A percentile compares a stretch with the other conserved stretches of the same genome.
Evolutionary conservation across 2,329 filamentous ascomycete species (phyloP).

Genomic region (Aspergillus caelatus): DNA sequence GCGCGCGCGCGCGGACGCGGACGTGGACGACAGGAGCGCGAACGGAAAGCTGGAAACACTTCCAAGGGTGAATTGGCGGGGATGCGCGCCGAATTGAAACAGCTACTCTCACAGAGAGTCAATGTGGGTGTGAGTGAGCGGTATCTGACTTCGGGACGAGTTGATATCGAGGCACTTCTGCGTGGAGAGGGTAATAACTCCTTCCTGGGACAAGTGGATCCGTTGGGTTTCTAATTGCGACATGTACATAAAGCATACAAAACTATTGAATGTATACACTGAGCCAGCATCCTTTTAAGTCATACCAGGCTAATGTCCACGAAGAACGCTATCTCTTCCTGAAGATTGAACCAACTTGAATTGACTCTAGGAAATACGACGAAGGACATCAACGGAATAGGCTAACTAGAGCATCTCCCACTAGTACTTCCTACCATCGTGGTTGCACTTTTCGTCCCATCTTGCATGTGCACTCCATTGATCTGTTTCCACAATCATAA

Average conservation of each 20-base stretch:
- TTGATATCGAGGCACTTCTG: constrained; percentile 75
- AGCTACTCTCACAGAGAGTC: constrained; percentile 71
- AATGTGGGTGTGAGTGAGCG: constrained; percentile 87
- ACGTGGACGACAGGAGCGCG: constrained; percentile 73
- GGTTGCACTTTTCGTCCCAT: too few species aligned
- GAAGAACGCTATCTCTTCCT: too few species aligned
- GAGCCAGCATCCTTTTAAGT: not conserved
- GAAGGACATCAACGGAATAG: too few species aligned
- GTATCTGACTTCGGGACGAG: constrained; percentile 76
- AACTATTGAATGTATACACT: not conserved
- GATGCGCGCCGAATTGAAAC: constrained; percentile 71
- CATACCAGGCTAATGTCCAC: too few species aligned
- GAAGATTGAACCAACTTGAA: too few species aligned
- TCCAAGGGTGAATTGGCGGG: constrained; percentile 73
- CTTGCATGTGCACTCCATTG: too few species aligned
- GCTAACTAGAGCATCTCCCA: not conserved
- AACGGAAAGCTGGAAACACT: constrained; percentile 67
- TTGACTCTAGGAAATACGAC: too few species aligned
- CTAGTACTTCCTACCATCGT: not conserved
- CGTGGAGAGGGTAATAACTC: constrained; percentile 64
- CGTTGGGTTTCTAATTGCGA: constrained; percentile 40
- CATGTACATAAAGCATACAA: constrained; percentile 8
- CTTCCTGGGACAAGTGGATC: constrained; percentile 63
- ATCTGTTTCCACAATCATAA: not conserved
- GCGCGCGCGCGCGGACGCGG: constrained; percentile 61